These are phyloP conservation scores for Tolypocladium amazonense DNA, from an alignment of 2,329 filamentous ascomycete species.

Conservation along the genomic window DNA sequence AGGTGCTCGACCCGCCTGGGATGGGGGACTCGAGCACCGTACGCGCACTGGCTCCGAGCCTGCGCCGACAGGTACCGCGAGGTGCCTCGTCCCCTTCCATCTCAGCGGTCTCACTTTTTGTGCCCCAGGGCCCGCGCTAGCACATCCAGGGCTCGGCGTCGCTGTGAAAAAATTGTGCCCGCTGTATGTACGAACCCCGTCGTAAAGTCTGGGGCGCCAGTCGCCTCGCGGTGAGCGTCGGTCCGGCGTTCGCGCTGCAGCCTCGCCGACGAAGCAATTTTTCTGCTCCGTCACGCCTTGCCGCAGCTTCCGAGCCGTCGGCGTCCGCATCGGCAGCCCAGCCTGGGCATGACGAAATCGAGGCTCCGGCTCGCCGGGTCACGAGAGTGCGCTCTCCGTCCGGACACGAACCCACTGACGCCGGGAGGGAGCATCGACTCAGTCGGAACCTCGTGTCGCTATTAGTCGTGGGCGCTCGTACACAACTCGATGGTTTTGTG, in stretches of 20 bases:
- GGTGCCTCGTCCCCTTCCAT: not conserved
- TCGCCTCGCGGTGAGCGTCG: not conserved
- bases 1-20: not conserved
- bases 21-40: slow-evolving; percentile 4
- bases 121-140: not conserved
- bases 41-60: slow-evolving; percentile 4
- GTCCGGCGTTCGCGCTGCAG: not conserved
- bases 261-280: not conserved
- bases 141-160: not conserved
- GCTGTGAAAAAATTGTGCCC: not conserved
- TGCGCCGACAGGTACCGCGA: slow-evolving; percentile 1
- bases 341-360: not conserved
- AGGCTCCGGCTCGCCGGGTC: not conserved
- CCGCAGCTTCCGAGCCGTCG: not conserved
- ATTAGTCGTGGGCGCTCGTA: not conserved
- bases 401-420: too few species aligned
- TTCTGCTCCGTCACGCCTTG: not conserved
- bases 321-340: not conserved
- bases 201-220: not conserved
- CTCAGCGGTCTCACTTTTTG: not conserved
- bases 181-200: not conserved
- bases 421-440: not conserved
- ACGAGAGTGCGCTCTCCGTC: too few species aligned
- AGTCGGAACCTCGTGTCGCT: not conserved
- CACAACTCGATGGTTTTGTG: not conserved